Evolutionary conservation across 2,329 filamentous ascomycete species (phyloP), one percentile per base, ranked within the genome.

Genomic region (Ophiostoma tasmaniense): DNA sequence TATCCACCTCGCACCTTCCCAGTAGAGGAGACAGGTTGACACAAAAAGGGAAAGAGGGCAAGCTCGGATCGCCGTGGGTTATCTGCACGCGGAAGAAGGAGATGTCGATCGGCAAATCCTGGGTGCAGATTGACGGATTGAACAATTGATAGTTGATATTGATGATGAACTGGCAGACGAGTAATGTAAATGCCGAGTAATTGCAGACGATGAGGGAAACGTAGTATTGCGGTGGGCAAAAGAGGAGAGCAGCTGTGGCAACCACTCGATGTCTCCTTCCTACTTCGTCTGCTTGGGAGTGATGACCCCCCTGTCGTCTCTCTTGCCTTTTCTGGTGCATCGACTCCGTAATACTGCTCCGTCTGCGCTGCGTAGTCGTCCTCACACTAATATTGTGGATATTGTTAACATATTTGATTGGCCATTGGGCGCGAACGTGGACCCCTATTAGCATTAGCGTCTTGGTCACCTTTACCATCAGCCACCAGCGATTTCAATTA

Each of bases 241-340:
- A 25, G 61, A 64, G 30, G 61, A 64, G 61, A 64, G 59, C 13
- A 61, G 59, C 59, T 62, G 25, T 62, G 55, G 55, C 30, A 35
- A 35, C 59, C 28, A 30, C 59, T 37, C 30, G 28, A 55, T 14
- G 50, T 55, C 50, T 55, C 50, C n/a, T 25, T 25, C 50, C 8
- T 28, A 17, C 45, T 25, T 3, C 4, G 50, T 22, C n/a, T n/a
- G n/a, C n/a, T n/a, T n/a, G n/a, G n/a, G n/a, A n/a, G 6, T 59
- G 42, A 59, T 59, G 20, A 28, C 25, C 55, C 55, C 55, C 55
- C 13, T 20, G 55, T 35, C 30, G 14, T 33, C 14, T 30, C 11
- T 30, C 20, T 35, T 62, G 59, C 59, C 59, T 35, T 61, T 61
- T 62, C 28, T 28, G 59, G 55, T 28, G 52, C 52, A 30, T 59